Conservation (phyloP, 2,329 filamentous ascomycete genomes). For the Colletotrichum lini region DNA sequence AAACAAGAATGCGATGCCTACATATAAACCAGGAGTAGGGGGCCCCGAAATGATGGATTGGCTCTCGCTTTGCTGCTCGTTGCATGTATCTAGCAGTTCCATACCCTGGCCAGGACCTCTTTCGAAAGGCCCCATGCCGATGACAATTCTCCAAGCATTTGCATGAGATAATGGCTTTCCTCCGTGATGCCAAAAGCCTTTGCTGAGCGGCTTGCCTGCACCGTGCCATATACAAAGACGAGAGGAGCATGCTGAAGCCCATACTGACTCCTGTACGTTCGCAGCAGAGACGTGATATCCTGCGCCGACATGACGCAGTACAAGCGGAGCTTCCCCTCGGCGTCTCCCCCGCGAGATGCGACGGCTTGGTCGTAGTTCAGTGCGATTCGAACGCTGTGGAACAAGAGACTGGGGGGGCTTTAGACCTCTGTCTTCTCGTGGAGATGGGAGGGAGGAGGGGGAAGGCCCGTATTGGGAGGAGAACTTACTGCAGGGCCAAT, state of each 20-base stretch:
- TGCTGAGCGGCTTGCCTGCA: constrained; percentile 43
- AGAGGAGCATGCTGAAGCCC: constrained; percentile 44
- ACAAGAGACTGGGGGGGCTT: constrained; percentile 37
- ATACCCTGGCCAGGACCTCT: constrained; percentile 12
- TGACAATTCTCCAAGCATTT: constrained; percentile 21
- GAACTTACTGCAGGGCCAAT: constrained; percentile 45
- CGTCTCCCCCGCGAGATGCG: not conserved
- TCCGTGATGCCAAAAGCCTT: constrained; percentile 23
- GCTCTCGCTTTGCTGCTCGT: not conserved
- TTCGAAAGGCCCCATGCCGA: constrained; percentile 13
- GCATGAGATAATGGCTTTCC: constrained; percentile 11
- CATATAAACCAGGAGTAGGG: not conserved
- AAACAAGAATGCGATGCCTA: not conserved
- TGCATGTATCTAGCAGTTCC: constrained; percentile 7
- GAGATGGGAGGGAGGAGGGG: too few species aligned
- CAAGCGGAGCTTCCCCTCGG: constrained; percentile 20
- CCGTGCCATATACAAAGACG: constrained; percentile 46
- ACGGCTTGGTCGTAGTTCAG: constrained; percentile 45
- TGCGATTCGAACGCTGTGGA: constrained; percentile 46
- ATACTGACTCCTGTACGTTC: constrained; percentile 45
- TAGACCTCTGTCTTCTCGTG: not conserved
- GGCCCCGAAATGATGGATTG: not conserved
- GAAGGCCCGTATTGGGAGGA: not conserved
- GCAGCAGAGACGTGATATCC: constrained; percentile 44
- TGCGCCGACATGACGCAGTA: constrained; percentile 44